Base-by-base conservation (phyloP, 2,329 filamentous ascomycete genomes). In the Beauveria sp. region DNA sequence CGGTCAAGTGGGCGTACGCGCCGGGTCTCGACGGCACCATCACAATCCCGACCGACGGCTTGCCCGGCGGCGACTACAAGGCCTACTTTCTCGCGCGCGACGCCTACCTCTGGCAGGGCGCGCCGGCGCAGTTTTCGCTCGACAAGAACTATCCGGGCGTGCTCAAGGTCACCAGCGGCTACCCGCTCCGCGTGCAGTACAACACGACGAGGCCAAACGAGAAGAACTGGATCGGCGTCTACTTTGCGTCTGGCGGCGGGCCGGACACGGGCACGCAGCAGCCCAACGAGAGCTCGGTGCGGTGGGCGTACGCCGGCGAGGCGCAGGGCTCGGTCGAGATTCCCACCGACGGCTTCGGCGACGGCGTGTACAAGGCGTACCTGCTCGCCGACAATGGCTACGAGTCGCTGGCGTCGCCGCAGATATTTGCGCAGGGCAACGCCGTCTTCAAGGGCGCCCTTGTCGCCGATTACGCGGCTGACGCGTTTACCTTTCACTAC, bases 191-290 rank as follows among this genome's bases (percentile, higher is more conserved):
- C 22, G 12, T 63, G 20, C 22, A 63, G 22, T 63, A 63, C 51
- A 50, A 31, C 50, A 63, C 56, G 7, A 14, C 24, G 8, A 10
- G 22, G 31, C 51, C 62, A n/a, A 52, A 45, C 45, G 42, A 28
- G 5, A 45, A 52, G n/a, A 63, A 63, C 62, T 63, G 62, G 62
- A 26, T 63, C 31, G 62, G 43, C 18, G 7, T 63, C 16, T 63
- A 63, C 51, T 60, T 56, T 43, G 56, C 56, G n/a, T 28, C 56
- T 5, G 62, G 56, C 46, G 62, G 62, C 45, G 62, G 56, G 4
- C 62, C 62, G 20, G 57, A 60, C 34, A 18, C 38, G 22, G 56
- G 52, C 50, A 14, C 34, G 34, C 34, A 38, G 34, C 34, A 38
- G 45, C 12, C 5, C 3, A 20, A 18, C 50, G n/a, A 38, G 10